Evolutionary conservation across 108 stramenopile species (phyloP), one percentile per base, ranked within the genome.

Genomic region (Cyclotella distinguenda): DNA sequence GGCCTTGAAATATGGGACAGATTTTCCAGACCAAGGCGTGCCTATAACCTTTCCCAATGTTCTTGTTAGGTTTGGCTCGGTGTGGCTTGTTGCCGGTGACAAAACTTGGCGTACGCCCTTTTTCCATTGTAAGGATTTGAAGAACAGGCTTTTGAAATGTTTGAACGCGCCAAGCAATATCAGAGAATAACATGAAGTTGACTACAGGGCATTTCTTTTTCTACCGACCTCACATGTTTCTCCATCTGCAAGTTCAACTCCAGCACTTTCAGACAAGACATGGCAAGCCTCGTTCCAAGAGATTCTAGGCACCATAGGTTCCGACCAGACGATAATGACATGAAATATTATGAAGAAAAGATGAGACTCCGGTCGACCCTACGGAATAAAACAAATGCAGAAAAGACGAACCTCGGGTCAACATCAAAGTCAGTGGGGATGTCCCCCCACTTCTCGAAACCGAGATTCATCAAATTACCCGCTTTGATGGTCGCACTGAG

Each of bases 391-490:
- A 56, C 36, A 21, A 11, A 5, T 21, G 2, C 21, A 27, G 6
- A 26, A 50, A 6, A 6, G 13, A 44, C 58, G 28, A 3, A 59
- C 58, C 58, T 43, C 15, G 58, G 58, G 3, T 42, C 15, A 1
- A 59, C 40, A 30, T 59, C 58, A 28, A 59, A 59, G 28, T 59
- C 60, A 33, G 26, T 48, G 13, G 45, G 33, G 21, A 62, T 62
- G 31, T 62, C 60, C 16, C 25, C 21, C 60, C 60, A 62, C 21
- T 27, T 9, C 33, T 62, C 60, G 15, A 62, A 62, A 6, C 60
- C 60, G 4, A 62, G 11, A 48, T 62, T 48, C 32, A 62, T 46
- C 45, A 62, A 48, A 48, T 62, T 68, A 38, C 67, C 67, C 12
- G 13, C 56, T 25, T 48, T 48, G 32, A 68, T 68, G 39, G 28